These are phyloP conservation scores for Geranium incanum DNA, from an alignment of 441 rosid species.

Conservation along the genomic window DNA sequence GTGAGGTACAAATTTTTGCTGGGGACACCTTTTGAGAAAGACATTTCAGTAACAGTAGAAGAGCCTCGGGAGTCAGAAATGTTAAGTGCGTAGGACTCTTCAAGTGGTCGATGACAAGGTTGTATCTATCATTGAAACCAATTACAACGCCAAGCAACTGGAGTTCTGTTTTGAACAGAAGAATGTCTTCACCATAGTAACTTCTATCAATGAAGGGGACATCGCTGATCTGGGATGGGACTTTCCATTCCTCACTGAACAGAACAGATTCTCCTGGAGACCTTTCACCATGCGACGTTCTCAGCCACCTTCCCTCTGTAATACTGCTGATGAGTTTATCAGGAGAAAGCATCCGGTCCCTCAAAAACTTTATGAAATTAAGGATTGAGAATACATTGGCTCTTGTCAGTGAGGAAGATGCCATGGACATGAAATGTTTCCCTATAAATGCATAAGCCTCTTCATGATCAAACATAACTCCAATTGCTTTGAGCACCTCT, in stretches of 20 bases:
- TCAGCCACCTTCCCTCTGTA: constrained; percentile 37
- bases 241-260: constrained; percentile 39
- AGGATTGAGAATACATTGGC: constrained; percentile 40
- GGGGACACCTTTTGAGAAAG: constrained; percentile 17
- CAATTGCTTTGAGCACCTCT: constrained; percentile 43
- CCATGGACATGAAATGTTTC: constrained; percentile 43
- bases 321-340: constrained; percentile 35
- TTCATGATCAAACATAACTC: constrained; percentile 46
- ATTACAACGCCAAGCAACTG: constrained; percentile 46
- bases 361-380: constrained; percentile 44
- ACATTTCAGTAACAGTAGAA: constrained; percentile 37
- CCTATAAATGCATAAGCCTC: constrained; percentile 52
- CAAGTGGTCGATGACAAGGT: constrained; percentile 33
- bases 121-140: constrained; percentile 25
- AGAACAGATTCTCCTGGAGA: constrained; percentile 50
- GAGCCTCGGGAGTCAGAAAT: constrained; percentile 31
- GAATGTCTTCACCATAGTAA: constrained; percentile 36
- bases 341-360: constrained; percentile 31
- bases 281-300: constrained; percentile 32
- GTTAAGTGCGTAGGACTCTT: constrained; percentile 22
- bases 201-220: constrained; percentile 43
- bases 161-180: constrained; percentile 38
- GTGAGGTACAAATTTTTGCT: constrained; percentile 20
- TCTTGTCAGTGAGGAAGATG: constrained; percentile 30
- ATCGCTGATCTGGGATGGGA: constrained; percentile 42